Evolutionary conservation across 169 alveolate genomes (phyloP), one percentile per base, ranked within the genome.

Genomic region (Plasmodium relictum): DNA sequence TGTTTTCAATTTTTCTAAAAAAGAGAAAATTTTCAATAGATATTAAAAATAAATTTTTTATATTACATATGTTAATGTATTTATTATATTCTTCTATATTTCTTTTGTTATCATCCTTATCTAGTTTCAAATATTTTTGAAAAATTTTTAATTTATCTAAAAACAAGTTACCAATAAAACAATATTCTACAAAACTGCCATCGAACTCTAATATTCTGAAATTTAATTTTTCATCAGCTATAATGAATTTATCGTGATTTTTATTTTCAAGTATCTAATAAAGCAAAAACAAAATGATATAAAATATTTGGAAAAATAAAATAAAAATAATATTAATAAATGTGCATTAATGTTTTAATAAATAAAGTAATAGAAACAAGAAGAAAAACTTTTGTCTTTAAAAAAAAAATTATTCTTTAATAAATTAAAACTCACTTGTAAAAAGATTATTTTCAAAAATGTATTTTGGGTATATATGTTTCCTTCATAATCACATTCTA

Each of bases 201-300:
- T 63, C 71, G 39, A 63, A 78, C 16, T 63, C 62, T 37, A 78
- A 50, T 24, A 78, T 62, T 44, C 89, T 74, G 41, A 78, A 63
- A 18, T 78, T 78, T 56, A 78, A 45, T 65, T 62, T 78, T 45
- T 78, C 89, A 78, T 78, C 89, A 16, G 41, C 89, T 3, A 78
- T 41, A 44, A 78, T 54, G 56, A 78, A 78, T 4, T 26, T 22
- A 44, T 78, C 89, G 8, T 63, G 76, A 7, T 48, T 9, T 56
- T 78, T 78, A 4, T 26, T 72, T 24, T 50, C 68, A 24, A 45
- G 78, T 7, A 45, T 14, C 89, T 78, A 45, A 44, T 26, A 44
- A 16, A 52, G n/a, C 39, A 31, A 31, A 31, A 31, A 22, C 62
- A 62, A 31, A n/a, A 22, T 18, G 3, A n/a, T 24, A 31, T 20